A percentile compares a stretch with the other conserved stretches of the same genome.
Conservation (phyloP, 129 eudicot species). For the Artemisia tridentata region DNA sequence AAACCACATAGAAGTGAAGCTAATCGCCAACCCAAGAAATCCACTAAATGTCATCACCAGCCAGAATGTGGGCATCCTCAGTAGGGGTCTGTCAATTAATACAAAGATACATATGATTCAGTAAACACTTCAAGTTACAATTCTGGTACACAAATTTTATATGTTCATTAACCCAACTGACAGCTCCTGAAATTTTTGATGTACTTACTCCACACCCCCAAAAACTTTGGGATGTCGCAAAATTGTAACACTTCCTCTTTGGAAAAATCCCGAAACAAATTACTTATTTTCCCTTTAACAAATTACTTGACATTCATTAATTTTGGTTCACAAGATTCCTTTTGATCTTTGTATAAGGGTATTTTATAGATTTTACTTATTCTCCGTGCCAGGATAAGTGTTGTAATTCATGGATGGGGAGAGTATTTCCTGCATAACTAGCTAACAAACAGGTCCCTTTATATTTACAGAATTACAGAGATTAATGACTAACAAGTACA, state of each 20-base stretch:
- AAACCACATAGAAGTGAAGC: slow-evolving; percentile 99
- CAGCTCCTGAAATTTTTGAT: background rate
- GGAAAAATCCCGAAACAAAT: background rate
- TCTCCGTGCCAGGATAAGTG: background rate
- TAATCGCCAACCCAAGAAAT: slow-evolving; percentile 87
- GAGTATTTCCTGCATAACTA: background rate
- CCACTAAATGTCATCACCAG: slow-evolving; percentile 94
- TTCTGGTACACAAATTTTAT: background rate
- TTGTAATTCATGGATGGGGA: background rate
- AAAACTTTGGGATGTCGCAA: background rate
- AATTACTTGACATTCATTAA: background rate
- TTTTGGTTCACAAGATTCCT: background rate
- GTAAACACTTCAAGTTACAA: background rate
- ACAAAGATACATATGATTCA: slow-evolving; percentile 17
- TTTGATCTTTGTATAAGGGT: background rate
- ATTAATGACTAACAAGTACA: background rate
- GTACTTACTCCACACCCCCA: background rate
- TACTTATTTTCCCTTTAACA: slow-evolving; percentile 1
- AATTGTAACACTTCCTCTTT: background rate
- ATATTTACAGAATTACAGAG: slow-evolving; percentile 2
- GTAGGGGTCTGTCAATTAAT: slow-evolving; percentile 63
- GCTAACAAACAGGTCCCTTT: background rate
- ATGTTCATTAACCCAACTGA: background rate
- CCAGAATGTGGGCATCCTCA: slow-evolving; percentile 88
- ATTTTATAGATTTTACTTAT: background rate